A percentile compares a stretch with the other conserved stretches of the same genome.
phyloP scores from a whole-genome alignment of 257 asterid species.

The Sherardia arvensis region DNA sequence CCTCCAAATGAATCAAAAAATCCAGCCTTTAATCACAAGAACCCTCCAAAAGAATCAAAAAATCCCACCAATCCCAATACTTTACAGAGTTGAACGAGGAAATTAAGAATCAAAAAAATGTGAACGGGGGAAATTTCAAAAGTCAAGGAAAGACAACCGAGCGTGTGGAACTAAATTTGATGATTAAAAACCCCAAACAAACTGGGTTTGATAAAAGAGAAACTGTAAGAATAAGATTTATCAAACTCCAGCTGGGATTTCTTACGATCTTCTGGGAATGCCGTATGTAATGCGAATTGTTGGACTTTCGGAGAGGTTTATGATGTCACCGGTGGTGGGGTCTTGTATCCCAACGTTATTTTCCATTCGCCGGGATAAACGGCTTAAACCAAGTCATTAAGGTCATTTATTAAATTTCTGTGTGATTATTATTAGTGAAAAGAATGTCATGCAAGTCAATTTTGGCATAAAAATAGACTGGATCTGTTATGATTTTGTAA shows the following conservation, averaged over 20 bases:
- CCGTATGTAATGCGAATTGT: not conserved
- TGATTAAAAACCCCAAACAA: conserved; percentile 22
- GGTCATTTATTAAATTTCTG: too few relatives aligned
- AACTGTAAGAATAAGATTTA: conserved; percentile 10
- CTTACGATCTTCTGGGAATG: not conserved
- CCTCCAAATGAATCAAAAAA: conserved; percentile 12
- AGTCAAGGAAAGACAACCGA: conserved; percentile 28
- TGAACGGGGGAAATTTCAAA: conserved; percentile 4
- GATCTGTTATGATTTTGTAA: too few relatives aligned
- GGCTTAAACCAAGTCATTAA: not conserved
- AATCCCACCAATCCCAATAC: not conserved
- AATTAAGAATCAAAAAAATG: not conserved
- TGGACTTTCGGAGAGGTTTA: conserved; percentile 4
- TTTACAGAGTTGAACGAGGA: not conserved
- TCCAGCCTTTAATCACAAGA: not conserved
- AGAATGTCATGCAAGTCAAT: too few relatives aligned
- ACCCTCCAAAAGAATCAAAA: conserved; percentile 1
- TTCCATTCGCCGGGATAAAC: not conserved
- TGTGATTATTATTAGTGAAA: too few relatives aligned
- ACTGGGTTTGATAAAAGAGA: conserved; percentile 39
- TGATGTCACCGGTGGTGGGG: conserved; percentile 5
- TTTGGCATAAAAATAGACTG: too few relatives aligned
- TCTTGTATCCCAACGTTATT: not conserved
- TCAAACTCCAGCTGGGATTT: conserved; percentile 30
- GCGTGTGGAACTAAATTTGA: conserved; percentile 10